A percentile compares a stretch with the other conserved stretches of the same genome.
These are phyloP conservation scores for Cubamyces lactineus DNA, from an alignment of 768 basidiomycete genomes.

Conservation along the genomic window DNA sequence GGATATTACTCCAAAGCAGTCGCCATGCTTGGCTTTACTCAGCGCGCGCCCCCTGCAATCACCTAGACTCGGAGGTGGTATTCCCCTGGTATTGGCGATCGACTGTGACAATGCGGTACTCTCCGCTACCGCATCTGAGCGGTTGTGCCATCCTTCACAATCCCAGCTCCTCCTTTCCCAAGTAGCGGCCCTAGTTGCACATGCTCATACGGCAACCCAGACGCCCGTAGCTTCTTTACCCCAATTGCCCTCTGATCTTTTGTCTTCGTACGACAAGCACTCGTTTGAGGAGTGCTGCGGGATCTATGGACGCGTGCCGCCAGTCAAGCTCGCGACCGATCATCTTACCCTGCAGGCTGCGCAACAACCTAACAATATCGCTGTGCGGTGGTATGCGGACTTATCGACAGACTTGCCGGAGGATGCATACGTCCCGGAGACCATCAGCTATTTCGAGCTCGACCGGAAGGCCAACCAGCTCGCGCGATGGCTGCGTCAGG, in stretches of 20 bases:
- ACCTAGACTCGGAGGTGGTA: not conserved
- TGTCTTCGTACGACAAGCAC: slow-evolving; percentile 20
- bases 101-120: slow-evolving; percentile 5
- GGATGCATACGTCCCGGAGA: slow-evolving; percentile 10
- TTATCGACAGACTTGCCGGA: slow-evolving; percentile 17
- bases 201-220: not conserved
- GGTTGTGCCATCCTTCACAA: slow-evolving; percentile 19
- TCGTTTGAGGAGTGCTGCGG: slow-evolving; percentile 7
- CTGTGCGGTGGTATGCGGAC: slow-evolving; percentile 24
- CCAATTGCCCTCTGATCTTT: not conserved
- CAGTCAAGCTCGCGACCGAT: slow-evolving; percentile 17
- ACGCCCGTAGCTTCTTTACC: slow-evolving; percentile 6
- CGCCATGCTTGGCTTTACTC: slow-evolving; percentile 20
- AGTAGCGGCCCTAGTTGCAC: slow-evolving; percentile 11
- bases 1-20: slow-evolving; percentile 19
- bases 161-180: slow-evolving; percentile 20
- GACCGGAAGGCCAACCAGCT: slow-evolving; percentile 43
- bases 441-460: slow-evolving; percentile 40
- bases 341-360: slow-evolving; percentile 10
- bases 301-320: slow-evolving; percentile 17
- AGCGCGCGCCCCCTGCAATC: slow-evolving; percentile 2
- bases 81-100: slow-evolving; percentile 7
- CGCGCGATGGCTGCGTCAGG: slow-evolving; percentile 44
- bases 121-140: slow-evolving; percentile 19
- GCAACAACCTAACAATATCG: slow-evolving; percentile 12